phyloP scores from a whole-genome alignment of 1,139 yeast species.

The Pichia sp. region DNA sequence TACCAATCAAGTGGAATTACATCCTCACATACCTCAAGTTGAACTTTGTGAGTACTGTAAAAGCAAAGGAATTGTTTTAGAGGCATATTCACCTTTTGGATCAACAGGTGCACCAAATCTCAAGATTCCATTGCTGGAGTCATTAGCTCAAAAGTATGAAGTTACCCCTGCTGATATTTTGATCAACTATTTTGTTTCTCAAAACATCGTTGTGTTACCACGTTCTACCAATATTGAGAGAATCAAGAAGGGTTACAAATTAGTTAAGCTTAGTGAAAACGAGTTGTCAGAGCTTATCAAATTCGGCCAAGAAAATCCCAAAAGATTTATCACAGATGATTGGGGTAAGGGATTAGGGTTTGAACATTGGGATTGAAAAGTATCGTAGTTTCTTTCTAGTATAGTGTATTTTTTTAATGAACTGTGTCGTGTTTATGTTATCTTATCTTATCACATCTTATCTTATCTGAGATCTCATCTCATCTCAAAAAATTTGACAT shows the following conservation, averaged over 20 bases:
- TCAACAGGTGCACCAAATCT: conserved; percentile 49
- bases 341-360: conserved; percentile 23
- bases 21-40: conserved; percentile 59
- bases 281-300: conserved; percentile 38
- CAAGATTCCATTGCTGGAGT: conserved; percentile 36
- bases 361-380: conserved; percentile 17
- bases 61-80: conserved; percentile 45
- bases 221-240: conserved; percentile 38
- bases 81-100: conserved; percentile 69
- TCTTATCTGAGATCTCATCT: too few relatives aligned
- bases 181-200: conserved; percentile 46
- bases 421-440: too few relatives aligned
- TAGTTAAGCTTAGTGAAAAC: conserved; percentile 22
- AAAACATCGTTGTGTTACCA: conserved; percentile 47
- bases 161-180: conserved; percentile 42
- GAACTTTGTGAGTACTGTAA: conserved; percentile 50
- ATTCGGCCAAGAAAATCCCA: conserved; percentile 39
- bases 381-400: too few relatives aligned
- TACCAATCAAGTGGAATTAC: conserved; percentile 53
- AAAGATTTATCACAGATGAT: conserved; percentile 30
- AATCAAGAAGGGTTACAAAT: conserved; percentile 23
- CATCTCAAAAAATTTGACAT: too few relatives aligned
- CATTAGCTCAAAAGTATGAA: conserved; percentile 40
- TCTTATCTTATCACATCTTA: too few relatives aligned
- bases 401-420: too few relatives aligned